These are phyloP conservation scores for Acanthamoeba royreba DNA, from an alignment of 208 protist genomes.

Conservation along the genomic window DNA sequence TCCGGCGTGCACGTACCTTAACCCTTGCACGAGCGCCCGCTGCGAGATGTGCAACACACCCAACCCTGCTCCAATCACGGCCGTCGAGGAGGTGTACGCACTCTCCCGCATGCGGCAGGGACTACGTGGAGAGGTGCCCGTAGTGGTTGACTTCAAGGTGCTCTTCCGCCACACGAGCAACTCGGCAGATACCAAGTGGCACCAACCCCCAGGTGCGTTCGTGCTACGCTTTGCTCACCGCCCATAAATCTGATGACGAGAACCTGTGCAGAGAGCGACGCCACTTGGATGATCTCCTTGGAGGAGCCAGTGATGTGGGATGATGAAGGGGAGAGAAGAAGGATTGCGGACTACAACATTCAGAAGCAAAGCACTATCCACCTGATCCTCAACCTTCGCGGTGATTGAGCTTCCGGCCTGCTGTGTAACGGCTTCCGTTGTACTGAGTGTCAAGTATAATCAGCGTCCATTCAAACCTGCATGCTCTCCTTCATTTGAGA, in stretches of 20 bases:
- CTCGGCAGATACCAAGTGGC: neutral
- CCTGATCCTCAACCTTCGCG: neutral
- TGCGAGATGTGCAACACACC: neutral
- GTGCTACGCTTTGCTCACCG: neutral
- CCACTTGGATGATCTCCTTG: neutral
- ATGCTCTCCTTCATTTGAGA: too few relatives aligned
- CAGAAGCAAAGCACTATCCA: neutral
- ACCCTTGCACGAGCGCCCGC: neutral
- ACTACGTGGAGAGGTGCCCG: too few relatives aligned
- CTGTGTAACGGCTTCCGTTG: too few relatives aligned
- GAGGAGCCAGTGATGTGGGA: neutral
- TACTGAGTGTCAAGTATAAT: too few relatives aligned
- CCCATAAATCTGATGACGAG: neutral
- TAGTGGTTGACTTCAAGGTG: neutral
- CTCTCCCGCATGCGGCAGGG: neutral
- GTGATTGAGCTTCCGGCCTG: too few relatives aligned
- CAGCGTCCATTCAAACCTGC: too few relatives aligned
- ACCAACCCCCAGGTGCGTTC: neutral
- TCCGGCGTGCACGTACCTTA: neutral
- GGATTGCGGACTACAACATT: neutral
- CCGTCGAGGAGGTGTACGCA: neutral
- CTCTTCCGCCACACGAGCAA: neutral
- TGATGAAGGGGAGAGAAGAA: neutral
- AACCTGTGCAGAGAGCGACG: neutral
- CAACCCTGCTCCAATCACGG: neutral